Conservation (phyloP, 768 basidiomycete genomes). For the Auricularia heimuer region DNA sequence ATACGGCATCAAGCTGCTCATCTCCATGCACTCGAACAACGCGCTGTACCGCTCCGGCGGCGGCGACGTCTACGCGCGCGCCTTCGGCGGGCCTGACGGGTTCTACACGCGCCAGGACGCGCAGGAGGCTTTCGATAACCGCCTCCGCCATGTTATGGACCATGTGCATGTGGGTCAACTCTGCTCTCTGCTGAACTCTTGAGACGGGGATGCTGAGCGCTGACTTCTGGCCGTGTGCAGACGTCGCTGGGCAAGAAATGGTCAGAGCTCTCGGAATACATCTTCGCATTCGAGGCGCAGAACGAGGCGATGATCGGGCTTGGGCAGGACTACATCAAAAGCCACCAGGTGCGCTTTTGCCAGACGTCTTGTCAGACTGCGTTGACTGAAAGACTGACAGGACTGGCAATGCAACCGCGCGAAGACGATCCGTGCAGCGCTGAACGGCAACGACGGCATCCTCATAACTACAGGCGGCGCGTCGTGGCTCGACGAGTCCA, state of each 20-base stretch:
- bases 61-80: conserved; percentile 25
- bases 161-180: conserved; percentile 20
- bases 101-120: conserved; percentile 20
- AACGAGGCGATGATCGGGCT: conserved; percentile 27
- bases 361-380: conserved; percentile 10
- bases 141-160: conserved; percentile 29
- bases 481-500: conserved; percentile 13
- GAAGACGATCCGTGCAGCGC: conserved; percentile 15
- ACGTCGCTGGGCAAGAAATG: conserved; percentile 25
- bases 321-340: conserved; percentile 6
- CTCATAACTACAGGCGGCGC: conserved; percentile 19
- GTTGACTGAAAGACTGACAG: conserved; percentile 9
- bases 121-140: conserved; percentile 24
- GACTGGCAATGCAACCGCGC: conserved; percentile 23
- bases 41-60: conserved; percentile 15
- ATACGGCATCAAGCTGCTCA: conserved; percentile 22
- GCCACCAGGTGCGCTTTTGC: not conserved
- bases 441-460: conserved; percentile 17
- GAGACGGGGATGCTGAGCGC: too few relatives aligned
- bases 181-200: too few relatives aligned
- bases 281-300: conserved; percentile 31
- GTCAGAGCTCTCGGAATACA: conserved; percentile 29
- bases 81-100: conserved; percentile 20
- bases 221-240: not conserved
- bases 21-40: conserved; percentile 3